phyloP scores from a whole-genome alignment of 2,329 filamentous ascomycete species.

The Boeremia exigua region DNA sequence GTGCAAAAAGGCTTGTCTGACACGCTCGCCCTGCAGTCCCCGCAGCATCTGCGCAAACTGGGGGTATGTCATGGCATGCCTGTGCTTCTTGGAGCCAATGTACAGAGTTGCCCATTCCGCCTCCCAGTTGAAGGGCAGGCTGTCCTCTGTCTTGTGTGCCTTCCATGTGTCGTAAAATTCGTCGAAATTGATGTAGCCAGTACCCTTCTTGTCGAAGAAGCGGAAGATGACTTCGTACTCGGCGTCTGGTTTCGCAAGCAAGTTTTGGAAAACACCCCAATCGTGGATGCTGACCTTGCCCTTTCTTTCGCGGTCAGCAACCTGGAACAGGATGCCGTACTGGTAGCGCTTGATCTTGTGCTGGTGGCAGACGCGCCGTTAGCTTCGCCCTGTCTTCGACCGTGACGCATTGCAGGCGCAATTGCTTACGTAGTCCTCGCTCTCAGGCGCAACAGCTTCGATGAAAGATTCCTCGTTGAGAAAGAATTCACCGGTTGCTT shows the following conservation, averaged over 20 bases:
- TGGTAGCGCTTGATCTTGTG: constrained; percentile 98
- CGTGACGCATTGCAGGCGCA: constrained; percentile 24
- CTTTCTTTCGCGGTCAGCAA: constrained; percentile 79
- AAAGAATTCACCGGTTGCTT: constrained; percentile 75
- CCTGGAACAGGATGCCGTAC: constrained; percentile 89
- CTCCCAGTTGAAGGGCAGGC: constrained; percentile 94
- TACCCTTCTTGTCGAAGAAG: constrained; percentile 86
- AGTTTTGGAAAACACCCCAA: constrained; percentile 93
- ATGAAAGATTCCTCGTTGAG: constrained; percentile 90
- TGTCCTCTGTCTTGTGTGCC: constrained; percentile 82
- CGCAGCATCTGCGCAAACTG: constrained; percentile 99
- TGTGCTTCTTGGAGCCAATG: constrained; percentile 83
- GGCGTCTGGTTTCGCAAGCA: constrained; percentile 91
- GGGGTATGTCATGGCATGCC: constrained; percentile 90
- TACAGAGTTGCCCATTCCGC: constrained; percentile 96
- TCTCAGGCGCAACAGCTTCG: constrained; percentile 81
- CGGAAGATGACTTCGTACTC: constrained; percentile 99
- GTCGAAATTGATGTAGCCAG: constrained; percentile 86
- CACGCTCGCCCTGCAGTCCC: constrained; percentile 92
- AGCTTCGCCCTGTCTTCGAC: constrained; percentile 29
- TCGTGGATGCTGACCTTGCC: constrained; percentile 81
- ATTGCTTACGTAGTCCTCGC: constrained; percentile 85
- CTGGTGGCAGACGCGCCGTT: constrained; percentile 57
- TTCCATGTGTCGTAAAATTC: constrained; percentile 86
- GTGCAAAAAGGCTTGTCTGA: constrained; percentile 90